Evolutionary conservation across 495 filamentous ascomycete genomes (phyloP).

Genomic region (Penicillium subrubescens): DNA sequence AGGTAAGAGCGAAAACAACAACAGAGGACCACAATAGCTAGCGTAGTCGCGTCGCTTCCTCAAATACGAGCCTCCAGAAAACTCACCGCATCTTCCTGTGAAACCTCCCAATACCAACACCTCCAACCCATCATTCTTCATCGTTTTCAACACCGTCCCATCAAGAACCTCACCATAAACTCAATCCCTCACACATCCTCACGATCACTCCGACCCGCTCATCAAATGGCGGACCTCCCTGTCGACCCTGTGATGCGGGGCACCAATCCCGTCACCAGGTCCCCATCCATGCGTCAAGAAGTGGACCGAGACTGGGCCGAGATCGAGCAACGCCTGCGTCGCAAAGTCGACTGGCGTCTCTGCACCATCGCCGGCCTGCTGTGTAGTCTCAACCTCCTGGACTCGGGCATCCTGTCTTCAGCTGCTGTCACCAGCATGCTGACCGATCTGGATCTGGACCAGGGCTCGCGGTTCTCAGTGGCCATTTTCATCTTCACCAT

Average conservation of each 20-base stretch:
- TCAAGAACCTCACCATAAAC: background rate
- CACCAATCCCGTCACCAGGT: background rate
- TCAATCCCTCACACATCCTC: background rate
- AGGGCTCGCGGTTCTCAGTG: constrained; percentile 67
- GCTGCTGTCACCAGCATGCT: constrained; percentile 78
- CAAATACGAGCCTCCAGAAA: background rate
- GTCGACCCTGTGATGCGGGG: background rate
- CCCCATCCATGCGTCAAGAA: background rate
- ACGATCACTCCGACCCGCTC: background rate
- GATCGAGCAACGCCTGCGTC: constrained; percentile 50
- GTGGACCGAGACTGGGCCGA: background rate
- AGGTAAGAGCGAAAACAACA: background rate
- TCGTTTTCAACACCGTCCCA: background rate
- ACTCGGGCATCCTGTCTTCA: constrained; percentile 75
- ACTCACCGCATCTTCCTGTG: background rate
- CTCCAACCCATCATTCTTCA: background rate
- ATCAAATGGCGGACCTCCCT: background rate
- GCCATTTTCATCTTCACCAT: constrained; percentile 82
- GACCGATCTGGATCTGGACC: constrained; percentile 59
- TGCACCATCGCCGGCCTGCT: constrained; percentile 76
- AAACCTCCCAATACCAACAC: background rate
- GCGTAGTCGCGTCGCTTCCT: background rate
- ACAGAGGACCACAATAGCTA: background rate
- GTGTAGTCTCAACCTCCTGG: constrained; percentile 71
- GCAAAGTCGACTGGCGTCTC: constrained; percentile 71